A percentile compares a stretch with the other conserved stretches of the same genome.
phyloP scores from a whole-genome alignment of 2,329 filamentous ascomycete genomes.

The Cytospora mali region DNA sequence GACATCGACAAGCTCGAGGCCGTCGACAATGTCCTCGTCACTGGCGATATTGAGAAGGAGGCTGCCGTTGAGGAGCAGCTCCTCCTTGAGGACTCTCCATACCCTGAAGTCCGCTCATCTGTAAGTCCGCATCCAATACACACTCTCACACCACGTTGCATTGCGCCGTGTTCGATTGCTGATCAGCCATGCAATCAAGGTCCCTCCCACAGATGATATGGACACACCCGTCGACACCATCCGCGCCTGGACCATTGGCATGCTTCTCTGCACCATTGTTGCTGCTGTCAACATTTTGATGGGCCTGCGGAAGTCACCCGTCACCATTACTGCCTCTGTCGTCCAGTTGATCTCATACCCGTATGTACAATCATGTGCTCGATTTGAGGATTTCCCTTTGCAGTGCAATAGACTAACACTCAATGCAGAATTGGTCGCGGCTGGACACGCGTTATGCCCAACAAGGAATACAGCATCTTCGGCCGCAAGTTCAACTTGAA shows the following conservation, averaged over 20 bases:
- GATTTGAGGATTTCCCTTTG: too few species aligned
- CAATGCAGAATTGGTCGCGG: not conserved
- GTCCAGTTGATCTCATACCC: conserved; percentile 13
- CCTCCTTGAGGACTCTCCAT: conserved; percentile 19
- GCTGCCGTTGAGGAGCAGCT: conserved; percentile 10
- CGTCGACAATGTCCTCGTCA: conserved; percentile 13
- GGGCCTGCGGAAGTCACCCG: conserved; percentile 11
- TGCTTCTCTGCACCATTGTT: conserved; percentile 8
- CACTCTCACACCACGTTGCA: not conserved
- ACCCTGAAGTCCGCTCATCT: conserved; percentile 35
- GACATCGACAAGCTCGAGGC: conserved; percentile 13
- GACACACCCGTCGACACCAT: conserved; percentile 14
- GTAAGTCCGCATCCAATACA: conserved; percentile 27
- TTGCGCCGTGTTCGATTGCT: not conserved
- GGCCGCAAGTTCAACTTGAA: conserved; percentile 34
- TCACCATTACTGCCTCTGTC: conserved; percentile 7
- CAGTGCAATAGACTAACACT: not conserved
- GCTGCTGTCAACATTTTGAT: conserved; percentile 13
- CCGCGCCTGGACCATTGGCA: conserved; percentile 13
- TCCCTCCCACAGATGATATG: conserved; percentile 11
- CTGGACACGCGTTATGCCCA: conserved; percentile 11
- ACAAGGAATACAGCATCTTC: conserved; percentile 30
- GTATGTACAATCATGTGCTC: not conserved
- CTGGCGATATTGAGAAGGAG: conserved; percentile 9
- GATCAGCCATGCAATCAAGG: not conserved